These are phyloP conservation scores for Cyclocybe cylindracea DNA, from an alignment of 768 basidiomycete species.

Conservation along the genomic window DNA sequence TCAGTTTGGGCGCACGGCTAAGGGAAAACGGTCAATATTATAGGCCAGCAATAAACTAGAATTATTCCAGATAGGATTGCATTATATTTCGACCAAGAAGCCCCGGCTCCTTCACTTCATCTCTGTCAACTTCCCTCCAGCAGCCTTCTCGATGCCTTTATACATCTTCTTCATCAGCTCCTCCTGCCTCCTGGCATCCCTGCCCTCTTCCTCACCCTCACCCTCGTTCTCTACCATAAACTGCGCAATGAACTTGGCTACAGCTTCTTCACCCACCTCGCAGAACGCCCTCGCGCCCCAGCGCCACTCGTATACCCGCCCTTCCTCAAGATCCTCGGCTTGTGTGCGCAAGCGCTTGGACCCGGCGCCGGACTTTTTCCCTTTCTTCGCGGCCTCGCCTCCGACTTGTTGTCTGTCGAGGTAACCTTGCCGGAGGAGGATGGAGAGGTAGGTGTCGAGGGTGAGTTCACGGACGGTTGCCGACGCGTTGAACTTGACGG, in stretches of 20 bases:
- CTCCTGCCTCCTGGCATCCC: conserved; percentile 26
- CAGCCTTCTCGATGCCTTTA: conserved; percentile 62
- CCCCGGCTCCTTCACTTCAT: conserved; percentile 24
- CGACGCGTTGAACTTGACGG: conserved; percentile 52
- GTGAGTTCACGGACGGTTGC: conserved; percentile 51
- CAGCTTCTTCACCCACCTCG: conserved; percentile 79
- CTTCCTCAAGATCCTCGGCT: conserved; percentile 39
- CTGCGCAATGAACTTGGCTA: conserved; percentile 77
- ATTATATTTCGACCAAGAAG: background rate
- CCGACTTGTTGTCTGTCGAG: conserved; percentile 68
- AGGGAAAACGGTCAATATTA: too few species aligned
- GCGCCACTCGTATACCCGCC: conserved; percentile 67
- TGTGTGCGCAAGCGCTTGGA: conserved; percentile 51
- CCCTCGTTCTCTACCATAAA: conserved; percentile 61
- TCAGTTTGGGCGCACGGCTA: too few species aligned
- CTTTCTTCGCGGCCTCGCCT: conserved; percentile 39
- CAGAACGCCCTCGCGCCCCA: conserved; percentile 83
- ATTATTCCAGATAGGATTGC: too few species aligned
- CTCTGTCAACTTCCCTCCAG: conserved; percentile 56
- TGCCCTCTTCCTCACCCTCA: conserved; percentile 37
- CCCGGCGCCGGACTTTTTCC: conserved; percentile 44
- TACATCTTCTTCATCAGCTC: conserved; percentile 47
- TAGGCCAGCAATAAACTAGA: too few species aligned
- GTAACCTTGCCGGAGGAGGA: conserved; percentile 71
- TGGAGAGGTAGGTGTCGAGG: conserved; percentile 66